Evolutionary conservation across 768 basidiomycete species (phyloP).

Genomic region (Termitomyces sp.): DNA sequence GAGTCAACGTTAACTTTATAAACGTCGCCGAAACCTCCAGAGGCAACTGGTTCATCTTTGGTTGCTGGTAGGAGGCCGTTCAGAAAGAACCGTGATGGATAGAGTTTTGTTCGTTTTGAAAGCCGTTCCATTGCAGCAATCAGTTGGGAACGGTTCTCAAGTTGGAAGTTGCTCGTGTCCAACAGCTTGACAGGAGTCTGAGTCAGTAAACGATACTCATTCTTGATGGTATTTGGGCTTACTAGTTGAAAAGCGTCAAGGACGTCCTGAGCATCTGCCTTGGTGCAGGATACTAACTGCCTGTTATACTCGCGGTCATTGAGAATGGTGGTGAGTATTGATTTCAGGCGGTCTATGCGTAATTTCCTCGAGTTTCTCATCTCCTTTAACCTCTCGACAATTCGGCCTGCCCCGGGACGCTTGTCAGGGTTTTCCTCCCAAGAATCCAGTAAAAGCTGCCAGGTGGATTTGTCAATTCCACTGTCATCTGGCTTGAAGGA

Average conservation of each 20-base stretch:
- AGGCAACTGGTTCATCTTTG: neutral
- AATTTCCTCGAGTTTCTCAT: neutral
- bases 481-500: neutral
- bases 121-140: constrained; percentile 14
- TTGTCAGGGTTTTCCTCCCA: neutral
- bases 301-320: neutral
- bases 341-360: neutral
- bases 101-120: constrained; percentile 3
- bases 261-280: neutral
- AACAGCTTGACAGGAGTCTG: neutral
- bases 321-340: neutral
- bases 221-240: neutral
- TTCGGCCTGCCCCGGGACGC: neutral
- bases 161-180: neutral
- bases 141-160: constrained; percentile 1
- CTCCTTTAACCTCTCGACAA: neutral
- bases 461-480: neutral
- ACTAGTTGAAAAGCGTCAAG: constrained; percentile 8
- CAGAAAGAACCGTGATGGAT: constrained; percentile 10
- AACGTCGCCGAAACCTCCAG: constrained; percentile 12
- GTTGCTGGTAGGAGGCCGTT: neutral
- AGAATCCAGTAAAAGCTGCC: constrained; percentile 1
- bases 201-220: too few species aligned
- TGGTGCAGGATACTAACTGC: neutral
- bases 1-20: neutral